Evolutionary conservation across 2,329 filamentous ascomycete genomes (phyloP).

Genomic region (Fusarium miscanthi): DNA sequence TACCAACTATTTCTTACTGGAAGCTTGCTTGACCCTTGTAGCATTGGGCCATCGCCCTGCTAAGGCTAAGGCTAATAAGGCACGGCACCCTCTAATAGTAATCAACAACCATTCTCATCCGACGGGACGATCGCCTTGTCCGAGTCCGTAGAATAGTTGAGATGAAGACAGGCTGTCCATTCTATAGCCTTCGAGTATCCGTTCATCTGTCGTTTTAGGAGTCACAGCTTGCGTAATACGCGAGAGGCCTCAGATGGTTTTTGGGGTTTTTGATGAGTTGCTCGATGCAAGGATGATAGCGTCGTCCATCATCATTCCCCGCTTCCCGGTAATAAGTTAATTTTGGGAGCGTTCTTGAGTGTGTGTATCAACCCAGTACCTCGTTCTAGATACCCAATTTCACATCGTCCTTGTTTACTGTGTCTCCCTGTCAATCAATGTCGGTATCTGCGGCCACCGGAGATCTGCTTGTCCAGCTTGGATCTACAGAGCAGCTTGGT

Average conservation of each 20-base stretch:
- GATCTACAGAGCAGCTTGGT: not conserved
- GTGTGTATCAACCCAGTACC: not conserved
- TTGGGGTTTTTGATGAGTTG: slow-evolving; percentile 13
- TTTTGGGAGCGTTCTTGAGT: slow-evolving; percentile 11
- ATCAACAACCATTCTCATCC: slow-evolving; percentile 1
- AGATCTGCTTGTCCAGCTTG: slow-evolving; percentile 4
- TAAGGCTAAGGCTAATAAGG: not conserved
- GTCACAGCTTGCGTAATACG: slow-evolving; percentile 43
- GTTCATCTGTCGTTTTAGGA: slow-evolving; percentile 18
- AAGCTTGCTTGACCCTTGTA: not conserved
- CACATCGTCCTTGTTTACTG: not conserved
- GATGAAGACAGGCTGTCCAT: slow-evolving; percentile 24
- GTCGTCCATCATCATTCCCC: slow-evolving; percentile 19
- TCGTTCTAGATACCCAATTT: not conserved
- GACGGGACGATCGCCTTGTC: not conserved
- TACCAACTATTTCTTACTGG: slow-evolving; percentile 5
- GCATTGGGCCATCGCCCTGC: not conserved
- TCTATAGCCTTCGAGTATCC: not conserved
- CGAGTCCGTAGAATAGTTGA: slow-evolving; percentile 1
- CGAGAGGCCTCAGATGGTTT: slow-evolving; percentile 37
- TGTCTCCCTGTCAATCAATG: slow-evolving; percentile 20
- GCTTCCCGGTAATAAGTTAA: slow-evolving; percentile 15
- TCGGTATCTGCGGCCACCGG: slow-evolving; percentile 15
- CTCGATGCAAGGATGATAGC: slow-evolving; percentile 21
- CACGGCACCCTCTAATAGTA: not conserved